Base-by-base conservation (phyloP, 768 basidiomycete species). In the Dioszegia aurantiaca region DNA sequence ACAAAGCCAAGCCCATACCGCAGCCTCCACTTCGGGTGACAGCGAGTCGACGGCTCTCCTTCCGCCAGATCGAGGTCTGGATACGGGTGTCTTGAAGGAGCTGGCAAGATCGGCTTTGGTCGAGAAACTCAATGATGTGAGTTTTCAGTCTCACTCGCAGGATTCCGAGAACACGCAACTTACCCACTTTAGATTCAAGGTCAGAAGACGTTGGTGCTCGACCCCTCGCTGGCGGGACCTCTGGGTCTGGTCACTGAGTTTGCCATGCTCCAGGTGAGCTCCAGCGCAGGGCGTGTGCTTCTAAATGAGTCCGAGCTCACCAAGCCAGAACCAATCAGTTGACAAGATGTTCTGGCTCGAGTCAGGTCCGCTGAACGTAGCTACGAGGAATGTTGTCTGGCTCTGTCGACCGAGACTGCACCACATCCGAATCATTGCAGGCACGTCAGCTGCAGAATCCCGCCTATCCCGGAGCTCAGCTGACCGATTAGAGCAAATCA, bases 331-430 rank as follows among this genome's bases (percentile, higher is more conserved):
- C 73, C 93, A 98, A 85, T 93, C 91, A 4, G 90, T 99, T 2
- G 93, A 97, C 80, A 95, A 95, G 81, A 94, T 99, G 89, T 95
- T 93, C 79, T 99, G 95, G 94, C 84, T 99, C 23, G 95, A 98
- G 77, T 77, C 87, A 11, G 93, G 93, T 17, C 86, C 89, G 9
- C 78, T 98, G 44, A 82, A 84, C 12, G 87, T 89, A 2, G 82
- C 85, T 2, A 92, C 93, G 5, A 83, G 87, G 31, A 93, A 93
- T 67, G 85, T 98, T 58, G 84, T 99, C 19, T 99, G 97, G 78
- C 83, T 99, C 9, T 94, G 89, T 75, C 83, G 92, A 30, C 91
- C 94, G 2, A 82, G 83, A 67, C 88, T 95, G 60, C 87, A 83
- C 60, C 84, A 86, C 74, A 85, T 92, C 73, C 88, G 87, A 77